Evolutionary conservation across 768 basidiomycete genomes (phyloP), one percentile per base, ranked within the genome.

Genomic region (Lyophyllum atratum): DNA sequence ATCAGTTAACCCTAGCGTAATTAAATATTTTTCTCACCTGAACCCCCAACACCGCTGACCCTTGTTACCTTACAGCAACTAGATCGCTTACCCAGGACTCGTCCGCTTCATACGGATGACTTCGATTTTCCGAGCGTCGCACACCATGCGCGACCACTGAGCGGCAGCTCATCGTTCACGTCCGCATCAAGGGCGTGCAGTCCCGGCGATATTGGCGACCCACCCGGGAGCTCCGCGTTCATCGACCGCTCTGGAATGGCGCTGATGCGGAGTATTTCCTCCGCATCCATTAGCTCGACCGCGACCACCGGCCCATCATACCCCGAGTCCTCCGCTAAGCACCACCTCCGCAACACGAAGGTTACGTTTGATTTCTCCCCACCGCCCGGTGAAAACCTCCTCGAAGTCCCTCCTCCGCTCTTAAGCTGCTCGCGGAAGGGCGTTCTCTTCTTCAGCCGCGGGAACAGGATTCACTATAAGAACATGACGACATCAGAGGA

Each of bases 401-500:
- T 29, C 21, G 56, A 44, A 33, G 34, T 49, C 33, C 44, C 49
- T 4, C 61, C 71, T 1, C 67, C 68, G 2, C 67, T 75, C n/a
- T 54, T 80, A n/a, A 68, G 72, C 33, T 82, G 78, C 68, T 83
- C 82, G 1, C 49, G 68, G 4, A 64, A 74, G 24, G 80, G 79
- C 61, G 60, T 78, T 5, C 64, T 83, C 19, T 79, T 80, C 55
- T 83, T 83, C 63, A 77, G 75, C 33, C 80, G 83, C 3, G 80
- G 79, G 8, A 84, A 85, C 62, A 73, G 85, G 14, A 76, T 86
- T 12, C 76, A 84, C 60, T 78, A 71, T 69, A 83, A 82, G 65
- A 79, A 77, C 59, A 66, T 83, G 39, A 61, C 64, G 8, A 65
- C 66, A 1, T 70, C 66, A 48, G 76, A 77, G 42, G 80, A 82